Conservation (phyloP, 148 eudicot genomes). For the Arctostaphylos glauca region DNA sequence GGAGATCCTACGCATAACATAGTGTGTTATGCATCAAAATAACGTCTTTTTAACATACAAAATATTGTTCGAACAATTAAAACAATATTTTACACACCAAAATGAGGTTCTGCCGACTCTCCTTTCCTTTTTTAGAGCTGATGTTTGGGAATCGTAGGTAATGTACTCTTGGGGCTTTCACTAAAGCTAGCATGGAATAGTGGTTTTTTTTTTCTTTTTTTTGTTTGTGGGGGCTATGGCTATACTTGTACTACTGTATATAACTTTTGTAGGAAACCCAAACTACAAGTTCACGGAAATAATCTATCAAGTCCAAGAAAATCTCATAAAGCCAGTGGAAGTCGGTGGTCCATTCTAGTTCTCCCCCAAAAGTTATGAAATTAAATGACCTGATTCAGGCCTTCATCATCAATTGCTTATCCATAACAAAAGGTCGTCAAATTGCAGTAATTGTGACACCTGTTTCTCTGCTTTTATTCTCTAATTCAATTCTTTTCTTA, state of each 20-base stretch:
- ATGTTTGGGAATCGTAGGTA: too few relatives aligned
- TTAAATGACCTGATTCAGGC: neutral
- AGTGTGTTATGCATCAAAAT: too few relatives aligned
- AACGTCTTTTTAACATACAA: too few relatives aligned
- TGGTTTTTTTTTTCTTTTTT: too few relatives aligned
- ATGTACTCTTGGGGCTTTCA: too few relatives aligned
- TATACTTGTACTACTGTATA: neutral
- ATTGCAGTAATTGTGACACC: neutral
- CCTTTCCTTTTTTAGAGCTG: too few relatives aligned
- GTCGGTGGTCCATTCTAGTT: neutral
- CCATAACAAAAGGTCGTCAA: too few relatives aligned
- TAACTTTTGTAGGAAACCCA: neutral
- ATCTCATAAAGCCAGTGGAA: neutral
- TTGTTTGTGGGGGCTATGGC: neutral
- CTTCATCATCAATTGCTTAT: neutral
- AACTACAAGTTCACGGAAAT: neutral
- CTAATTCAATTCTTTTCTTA: neutral
- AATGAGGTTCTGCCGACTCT: too few relatives aligned
- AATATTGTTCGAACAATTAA: too few relatives aligned
- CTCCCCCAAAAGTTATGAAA: neutral
- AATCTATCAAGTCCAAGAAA: conserved; percentile 3
- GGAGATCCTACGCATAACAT: too few relatives aligned
- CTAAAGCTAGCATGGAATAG: too few relatives aligned
- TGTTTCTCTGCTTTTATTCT: neutral
- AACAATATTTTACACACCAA: too few relatives aligned